Evolutionary conservation across 2,329 filamentous ascomycete species (phyloP), one percentile per base, ranked within the genome.

Genomic region (Pyricularia grisea): DNA sequence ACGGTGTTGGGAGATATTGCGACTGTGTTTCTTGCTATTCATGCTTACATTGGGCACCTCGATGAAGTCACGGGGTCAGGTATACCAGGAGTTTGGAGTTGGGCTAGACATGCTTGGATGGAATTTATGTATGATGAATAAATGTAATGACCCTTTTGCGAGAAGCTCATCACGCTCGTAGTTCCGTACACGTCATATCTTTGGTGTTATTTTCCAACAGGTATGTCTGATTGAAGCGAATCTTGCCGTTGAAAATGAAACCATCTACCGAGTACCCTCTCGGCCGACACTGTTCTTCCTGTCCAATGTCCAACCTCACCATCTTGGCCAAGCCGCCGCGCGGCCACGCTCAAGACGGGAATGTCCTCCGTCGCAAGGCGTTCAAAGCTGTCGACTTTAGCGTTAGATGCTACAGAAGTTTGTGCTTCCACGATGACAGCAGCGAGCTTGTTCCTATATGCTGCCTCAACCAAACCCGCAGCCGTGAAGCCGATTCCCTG

Each of bases 401-500:
- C 75, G 33, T n/a, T 17, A 28, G 9, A 20, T 72, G 69, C 66
- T 68, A 36, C 73, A 75, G 2, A 9, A 20, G n/a, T 4, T 28
- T 11, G n/a, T 1, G 83, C 81, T 74, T 89, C 87, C 2, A 84
- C 72, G 9, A 88, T 70, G 2, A 83, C 77, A 4, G 84, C 78
- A 25, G 74, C 76, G 71, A 85, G 82, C 0, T 75, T 77, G 7
- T 78, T 76, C 23, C 82, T 80, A 50, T 74, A 74, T 0, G 88
- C 88, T 2, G 85, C 83, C 70, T 92, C 90, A 10, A 92, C 84
- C 1, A 91, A 77, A 0, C 81, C 79, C 1, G 90, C 84, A n/a
- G 88, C 81, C 1, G 88, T 89, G 69, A 83, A 83, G 25, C 86
- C 83, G 14, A 94, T 76, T 0, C 91, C 92, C 77, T 93, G 91